Evolutionary conservation across 148 eudicot species (phyloP), one percentile per base, ranked within the genome.

Genomic region (Heliosperma pusillum): DNA sequence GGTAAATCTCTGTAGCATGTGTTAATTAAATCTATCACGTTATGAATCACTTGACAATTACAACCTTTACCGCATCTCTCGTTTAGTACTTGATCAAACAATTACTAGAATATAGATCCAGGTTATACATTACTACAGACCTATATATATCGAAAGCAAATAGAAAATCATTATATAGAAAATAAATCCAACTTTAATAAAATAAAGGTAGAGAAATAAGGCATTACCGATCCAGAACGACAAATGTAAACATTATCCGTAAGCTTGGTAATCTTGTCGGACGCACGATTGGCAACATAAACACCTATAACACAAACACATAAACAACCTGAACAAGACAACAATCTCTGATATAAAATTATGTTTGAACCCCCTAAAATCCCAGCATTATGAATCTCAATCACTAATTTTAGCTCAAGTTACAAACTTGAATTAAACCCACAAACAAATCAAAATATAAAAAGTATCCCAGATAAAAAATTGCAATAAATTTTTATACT

Each of bases 241-340:
- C 99, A 96, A 29, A 92, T 77, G 59, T 90, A 96, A 63, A 96
- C 97, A 84, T 90, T 96, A 72, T 96, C 99, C 36, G 99, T 92
- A 45, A 96, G 87, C 83, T 96, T 86, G 0, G 97, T 92, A 79
- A 96, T 92, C 82, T 96, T 96, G 77, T 96, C 99, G n/a, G 99
- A 96, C 15, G 99, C 99, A 80, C 99, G 88, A 84, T 96, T 96
- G 1, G 99, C 99, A 70, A 92, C 97, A 74, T 96, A 92, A 87
- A 88, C 82, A 16, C 97, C 99, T 95, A 53, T 21, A 73, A 60
- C 21, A 50, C 29, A 61, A 29, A 20, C 62, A 64, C 44, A 74
- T 15, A 24, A 70, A 0, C 3, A 21, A 70, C 20, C 26, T 70
- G 42, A 70, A 26, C 73, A 44, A 17, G 16, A 29, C 13, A 57